Evolutionary conservation across 805 yeast species (phyloP), one percentile per base, ranked within the genome.

Genomic region (Hyphopichia homilentoma): DNA sequence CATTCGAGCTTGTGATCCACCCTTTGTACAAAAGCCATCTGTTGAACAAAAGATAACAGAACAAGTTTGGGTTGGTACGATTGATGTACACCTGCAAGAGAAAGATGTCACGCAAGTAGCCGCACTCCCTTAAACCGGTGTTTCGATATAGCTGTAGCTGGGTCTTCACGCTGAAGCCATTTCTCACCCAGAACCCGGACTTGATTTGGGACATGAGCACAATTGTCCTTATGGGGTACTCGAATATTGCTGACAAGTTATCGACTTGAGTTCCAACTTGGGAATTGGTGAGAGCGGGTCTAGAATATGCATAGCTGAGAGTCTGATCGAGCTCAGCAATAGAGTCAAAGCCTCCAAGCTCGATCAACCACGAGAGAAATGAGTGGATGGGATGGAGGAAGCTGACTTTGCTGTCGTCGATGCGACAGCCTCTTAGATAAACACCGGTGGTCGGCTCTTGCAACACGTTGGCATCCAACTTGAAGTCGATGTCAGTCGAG

Each of bases 181-280:
- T 90, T 48, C 97, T 73, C 0, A 90, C 96, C 97, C 97, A 90
- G 35, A 83, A 73, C 0, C 96, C 96, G 0, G 84, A 79, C 39
- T 85, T 81, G 6, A 90, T 84, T 48, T 93, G 97, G 0, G 96
- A 77, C 42, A 86, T 58, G 6, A 85, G 57, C 0, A 85, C 96
- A 18, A 87, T 50, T 0, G 89, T 81, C 36, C 94, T 68, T 14
- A 93, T 54, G 0, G 96, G 83, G 41, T 83, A 80, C 41, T 87
- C 96, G 41, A 82, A 73, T 5, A 82, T 48, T 7, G 45, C 34
- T 27, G 53, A 48, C 5, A 54, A 29, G 2, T 49, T 38, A 8
- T 16, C 17, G 9, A 26, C 17, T 12, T 14, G 44, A 16, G 52
- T 39, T 33, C 39, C 18, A 36, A 38, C 23, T 40, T 29, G 29